These are phyloP conservation scores for Astragalus glycyphyllos DNA, from an alignment of 306 rosid species.

Conservation along the genomic window DNA sequence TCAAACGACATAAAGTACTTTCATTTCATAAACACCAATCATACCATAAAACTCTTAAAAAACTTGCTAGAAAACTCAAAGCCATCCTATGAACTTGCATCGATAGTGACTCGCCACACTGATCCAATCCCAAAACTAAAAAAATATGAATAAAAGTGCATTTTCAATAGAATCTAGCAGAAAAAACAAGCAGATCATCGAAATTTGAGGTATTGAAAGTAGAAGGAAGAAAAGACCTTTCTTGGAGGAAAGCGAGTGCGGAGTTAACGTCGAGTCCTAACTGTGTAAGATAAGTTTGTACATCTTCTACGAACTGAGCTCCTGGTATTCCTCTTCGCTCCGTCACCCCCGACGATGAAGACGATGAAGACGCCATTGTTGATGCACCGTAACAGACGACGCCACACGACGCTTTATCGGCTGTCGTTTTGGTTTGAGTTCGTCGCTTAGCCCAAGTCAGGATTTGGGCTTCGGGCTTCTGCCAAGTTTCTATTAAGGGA, in stretches of 20 bases:
- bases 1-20: background rate
- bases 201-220: background rate
- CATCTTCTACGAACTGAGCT: slow-evolving; percentile 92
- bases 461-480: background rate
- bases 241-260: slow-evolving; percentile 90
- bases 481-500: too few relatives aligned
- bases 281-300: slow-evolving; percentile 77
- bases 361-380: slow-evolving; percentile 62
- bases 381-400: background rate
- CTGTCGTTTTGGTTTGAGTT: slow-evolving; percentile 28
- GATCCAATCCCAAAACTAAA: background rate
- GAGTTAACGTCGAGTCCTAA: slow-evolving; percentile 76
- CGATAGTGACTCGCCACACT: background rate
- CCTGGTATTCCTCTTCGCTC: slow-evolving; percentile 97
- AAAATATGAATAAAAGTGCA: background rate
- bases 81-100: background rate
- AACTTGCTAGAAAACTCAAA: slow-evolving; percentile 1
- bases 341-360: slow-evolving; percentile 54
- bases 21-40: background rate
- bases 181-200: slow-evolving; percentile 15
- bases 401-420: background rate
- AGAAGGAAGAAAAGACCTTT: slow-evolving; percentile 54
- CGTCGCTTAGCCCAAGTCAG: background rate
- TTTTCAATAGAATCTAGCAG: slow-evolving; percentile 8
- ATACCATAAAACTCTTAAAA: background rate